phyloP scores from a whole-genome alignment of 352 stramenopile genomes.

The Phytophthora quininea region DNA sequence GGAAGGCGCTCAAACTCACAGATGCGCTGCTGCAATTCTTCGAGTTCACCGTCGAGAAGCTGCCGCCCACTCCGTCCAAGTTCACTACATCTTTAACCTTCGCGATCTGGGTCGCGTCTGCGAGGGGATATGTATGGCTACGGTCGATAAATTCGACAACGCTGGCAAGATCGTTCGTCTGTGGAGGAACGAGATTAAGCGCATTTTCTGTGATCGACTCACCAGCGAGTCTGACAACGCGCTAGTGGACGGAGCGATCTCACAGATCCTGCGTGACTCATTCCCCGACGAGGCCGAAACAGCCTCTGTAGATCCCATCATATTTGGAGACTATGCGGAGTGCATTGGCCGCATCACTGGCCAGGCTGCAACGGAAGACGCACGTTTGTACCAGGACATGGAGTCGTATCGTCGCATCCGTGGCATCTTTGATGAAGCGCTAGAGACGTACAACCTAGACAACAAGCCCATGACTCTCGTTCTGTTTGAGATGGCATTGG shows the following conservation, averaged over 20 bases:
- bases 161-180: slow-evolving; percentile 83
- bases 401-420: slow-evolving; percentile 91
- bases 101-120: slow-evolving; percentile 94
- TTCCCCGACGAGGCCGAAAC: slow-evolving; percentile 74
- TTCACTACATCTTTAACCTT: slow-evolving; percentile 98
- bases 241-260: slow-evolving; percentile 85
- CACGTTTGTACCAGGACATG: slow-evolving; percentile 94
- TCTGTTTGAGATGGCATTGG: slow-evolving; percentile 96
- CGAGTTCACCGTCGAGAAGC: slow-evolving; percentile 88
- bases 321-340: slow-evolving; percentile 95
- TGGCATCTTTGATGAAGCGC: slow-evolving; percentile 92
- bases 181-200: slow-evolving; percentile 93
- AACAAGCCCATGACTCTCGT: slow-evolving; percentile 96
- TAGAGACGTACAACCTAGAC: slow-evolving; percentile 95
- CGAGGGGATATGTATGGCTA: slow-evolving; percentile 95
- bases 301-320: slow-evolving; percentile 79
- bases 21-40: slow-evolving; percentile 90
- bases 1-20: slow-evolving; percentile 83
- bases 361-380: slow-evolving; percentile 68
- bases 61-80: slow-evolving; percentile 94
- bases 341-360: slow-evolving; percentile 77
- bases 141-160: slow-evolving; percentile 86
- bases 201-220: slow-evolving; percentile 94
- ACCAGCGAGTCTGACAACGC: slow-evolving; percentile 86
- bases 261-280: slow-evolving; percentile 65